Evolutionary conservation across 1,139 yeast genomes (phyloP), one percentile per base, ranked within the genome.

Genomic region (Hansenula lynferdii): DNA sequence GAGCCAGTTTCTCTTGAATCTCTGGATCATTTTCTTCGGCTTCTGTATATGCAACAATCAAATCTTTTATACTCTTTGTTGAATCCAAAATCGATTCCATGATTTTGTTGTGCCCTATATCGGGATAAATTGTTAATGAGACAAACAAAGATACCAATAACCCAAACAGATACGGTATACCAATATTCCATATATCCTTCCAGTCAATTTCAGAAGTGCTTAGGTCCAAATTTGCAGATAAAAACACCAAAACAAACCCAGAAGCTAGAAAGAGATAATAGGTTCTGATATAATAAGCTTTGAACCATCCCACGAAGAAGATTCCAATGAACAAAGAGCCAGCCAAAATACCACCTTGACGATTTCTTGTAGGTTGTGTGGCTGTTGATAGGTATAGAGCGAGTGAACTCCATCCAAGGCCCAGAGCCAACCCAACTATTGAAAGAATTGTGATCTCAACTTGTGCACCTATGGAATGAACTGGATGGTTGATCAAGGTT

Each of bases 321-420:
- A 69, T 40, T 0, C 70, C 68, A 20, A 69, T 29, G n/a, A 66
- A 48, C 15, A 69, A 42, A 31, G 75, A 69, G 1, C 63, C 57
- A 11, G 72, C 70, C 18, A 70, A 49, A n/a, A 72, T 57, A 21
- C 73, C 75, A 34, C 75, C 76, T 44, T 64, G 71, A 26, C 69
- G 70, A 15, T 57, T 50, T n/a, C 63, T 54, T 0, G 72, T 60
- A 1, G 68, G 64, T 7, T 49, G 49, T 2, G 73, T 66, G 1
- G 67, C 60, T 1, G 63, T 60, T 3, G 75, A 64, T 1, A 70
- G 50, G 39, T 57, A 69, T 48, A 71, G 50, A 1, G 73, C 69
- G 25, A 71, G 43, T 0, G 71, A 54, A 2, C 70, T 60, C 70
- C 74, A 69, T 0, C 69, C 75, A 24, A 69, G 43, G 1, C 72